Base-by-base conservation (phyloP, 2,329 filamentous ascomycete species). In the Xylariales sp. region DNA sequence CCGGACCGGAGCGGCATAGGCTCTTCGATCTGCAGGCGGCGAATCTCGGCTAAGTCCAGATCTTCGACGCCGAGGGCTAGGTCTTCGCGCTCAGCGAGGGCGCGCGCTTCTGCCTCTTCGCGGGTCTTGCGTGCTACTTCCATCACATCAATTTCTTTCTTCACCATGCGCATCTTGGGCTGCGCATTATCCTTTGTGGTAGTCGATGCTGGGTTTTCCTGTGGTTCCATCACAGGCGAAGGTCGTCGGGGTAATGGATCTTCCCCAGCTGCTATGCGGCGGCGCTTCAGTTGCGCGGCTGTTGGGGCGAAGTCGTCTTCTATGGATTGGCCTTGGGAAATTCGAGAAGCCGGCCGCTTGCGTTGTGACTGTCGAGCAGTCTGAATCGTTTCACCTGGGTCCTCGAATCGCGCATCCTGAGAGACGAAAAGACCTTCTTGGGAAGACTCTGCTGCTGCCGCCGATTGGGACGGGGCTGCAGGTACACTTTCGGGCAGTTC, bases 221-320 rank as follows among this genome's bases (percentile, higher is more conserved):
- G 31, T 46, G 51, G 21, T 34, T 16, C 12, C 3, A 14, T 8
- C 12, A 51, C 27, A 42, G 60, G 39, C 31, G 55, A 45, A 34
- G 55, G 48, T 41, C 59, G 55, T 34, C 60, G 55, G 21, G 64
- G 57, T 6, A 66, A 51, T 3, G 73, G 68, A 22, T 73, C 66
- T 48, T 73, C 64, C 32, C 76, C 73, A 38, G 73, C 73, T 46
- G 78, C 82, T 15, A 87, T 70, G 19, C 84, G 81, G 16, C 85
- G 82, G n/a, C 82, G 80, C 60, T 95, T 97, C 57, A 89, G 78
- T 4, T 81, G 81, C 20, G 84, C 80, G 3, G 86, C 82, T 1
- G 83, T 87, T 0, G 89, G 86, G 2, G 90, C 80, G 42, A 95
- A 76, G 16, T 76, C 72, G 11, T 88, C 81, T 59, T 91, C 78